Evolutionary conservation across 371 early-diverging fungal species (phyloP).

Genomic region (Encephalitozoon hellem): DNA sequence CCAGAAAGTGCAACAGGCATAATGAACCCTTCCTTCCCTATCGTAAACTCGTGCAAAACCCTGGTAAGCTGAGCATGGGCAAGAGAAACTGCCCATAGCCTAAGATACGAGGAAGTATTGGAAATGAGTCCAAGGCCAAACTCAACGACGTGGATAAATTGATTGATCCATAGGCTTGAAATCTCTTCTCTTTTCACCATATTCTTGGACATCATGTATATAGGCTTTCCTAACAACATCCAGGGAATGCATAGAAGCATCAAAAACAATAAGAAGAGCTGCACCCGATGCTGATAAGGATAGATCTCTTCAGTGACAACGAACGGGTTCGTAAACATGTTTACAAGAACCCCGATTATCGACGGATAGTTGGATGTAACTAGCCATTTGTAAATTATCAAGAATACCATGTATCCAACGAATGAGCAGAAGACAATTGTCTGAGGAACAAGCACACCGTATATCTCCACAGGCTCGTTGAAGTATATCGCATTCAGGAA

Average conservation of each 20-base stretch:
- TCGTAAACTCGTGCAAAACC: slow-evolving; percentile 88
- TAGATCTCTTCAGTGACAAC: slow-evolving; percentile 66
- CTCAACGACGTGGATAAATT: slow-evolving; percentile 95
- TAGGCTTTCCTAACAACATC: slow-evolving; percentile 92
- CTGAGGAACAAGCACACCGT: slow-evolving; percentile 82
- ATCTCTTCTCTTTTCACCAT: slow-evolving; percentile 27
- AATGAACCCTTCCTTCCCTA: slow-evolving; percentile 69
- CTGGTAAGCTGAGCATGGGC: slow-evolving; percentile 96
- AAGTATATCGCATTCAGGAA: slow-evolving; percentile 80
- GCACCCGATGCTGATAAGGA: slow-evolving; percentile 66
- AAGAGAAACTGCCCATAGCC: slow-evolving; percentile 96
- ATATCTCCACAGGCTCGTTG: slow-evolving; percentile 69
- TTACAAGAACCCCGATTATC: slow-evolving; percentile 87
- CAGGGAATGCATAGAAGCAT: slow-evolving; percentile 86
- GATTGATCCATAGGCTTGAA: slow-evolving; percentile 66
- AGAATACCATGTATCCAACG: slow-evolving; percentile 83
- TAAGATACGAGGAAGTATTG: slow-evolving; percentile 95
- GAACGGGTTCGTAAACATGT: slow-evolving; percentile 94
- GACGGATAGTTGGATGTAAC: slow-evolving; percentile 78
- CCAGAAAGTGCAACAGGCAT: slow-evolving; percentile 67
- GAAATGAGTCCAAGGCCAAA: slow-evolving; percentile 92
- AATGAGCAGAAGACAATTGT: slow-evolving; percentile 77
- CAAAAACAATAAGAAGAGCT: slow-evolving; percentile 70
- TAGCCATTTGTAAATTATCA: slow-evolving; percentile 92
- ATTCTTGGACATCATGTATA: slow-evolving; percentile 63